These are phyloP conservation scores for Polyporus arcularius DNA, from an alignment of 768 basidiomycete genomes.

Conservation along the genomic window DNA sequence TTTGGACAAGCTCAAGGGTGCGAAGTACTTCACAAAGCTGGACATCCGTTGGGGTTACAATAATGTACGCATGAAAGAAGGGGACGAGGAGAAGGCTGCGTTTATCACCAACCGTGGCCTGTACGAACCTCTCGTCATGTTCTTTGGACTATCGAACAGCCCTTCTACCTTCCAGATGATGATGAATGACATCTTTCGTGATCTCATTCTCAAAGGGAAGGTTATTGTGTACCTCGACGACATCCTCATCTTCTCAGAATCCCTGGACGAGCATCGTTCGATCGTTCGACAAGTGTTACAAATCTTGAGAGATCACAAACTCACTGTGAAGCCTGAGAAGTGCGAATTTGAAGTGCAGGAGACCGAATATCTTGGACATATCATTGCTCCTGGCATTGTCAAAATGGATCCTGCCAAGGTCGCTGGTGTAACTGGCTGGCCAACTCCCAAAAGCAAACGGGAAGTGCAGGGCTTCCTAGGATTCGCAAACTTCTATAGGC, in stretches of 20 bases:
- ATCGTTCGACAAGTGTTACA: conserved; percentile 29
- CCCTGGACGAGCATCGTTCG: conserved; percentile 16
- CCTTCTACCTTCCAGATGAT: conserved; percentile 39
- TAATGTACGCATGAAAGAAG: conserved; percentile 38
- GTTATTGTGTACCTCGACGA: conserved; percentile 50
- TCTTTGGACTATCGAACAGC: conserved; percentile 36
- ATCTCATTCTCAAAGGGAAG: conserved; percentile 33
- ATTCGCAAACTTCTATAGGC: conserved; percentile 33
- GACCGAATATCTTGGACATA: conserved; percentile 35
- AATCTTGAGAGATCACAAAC: conserved; percentile 29
- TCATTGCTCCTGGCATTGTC: conserved; percentile 24
- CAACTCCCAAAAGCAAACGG: conserved; percentile 16
- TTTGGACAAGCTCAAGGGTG: conserved; percentile 24
- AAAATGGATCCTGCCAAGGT: conserved; percentile 39
- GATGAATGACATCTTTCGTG: conserved; percentile 34
- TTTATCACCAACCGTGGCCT: conserved; percentile 39
- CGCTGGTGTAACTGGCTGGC: conserved; percentile 32
- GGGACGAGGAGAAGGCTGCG: conserved; percentile 44
- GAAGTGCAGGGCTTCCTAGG: conserved; percentile 31
- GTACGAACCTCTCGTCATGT: conserved; percentile 45
- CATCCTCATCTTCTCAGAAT: conserved; percentile 30
- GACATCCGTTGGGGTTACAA: conserved; percentile 38
- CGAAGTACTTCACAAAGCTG: conserved; percentile 29
- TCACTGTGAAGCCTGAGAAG: conserved; percentile 41
- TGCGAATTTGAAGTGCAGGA: conserved; percentile 31